These are phyloP conservation scores for Coemansia pectinata DNA, from an alignment of 192 early-diverging fungal species.

Conservation along the genomic window DNA sequence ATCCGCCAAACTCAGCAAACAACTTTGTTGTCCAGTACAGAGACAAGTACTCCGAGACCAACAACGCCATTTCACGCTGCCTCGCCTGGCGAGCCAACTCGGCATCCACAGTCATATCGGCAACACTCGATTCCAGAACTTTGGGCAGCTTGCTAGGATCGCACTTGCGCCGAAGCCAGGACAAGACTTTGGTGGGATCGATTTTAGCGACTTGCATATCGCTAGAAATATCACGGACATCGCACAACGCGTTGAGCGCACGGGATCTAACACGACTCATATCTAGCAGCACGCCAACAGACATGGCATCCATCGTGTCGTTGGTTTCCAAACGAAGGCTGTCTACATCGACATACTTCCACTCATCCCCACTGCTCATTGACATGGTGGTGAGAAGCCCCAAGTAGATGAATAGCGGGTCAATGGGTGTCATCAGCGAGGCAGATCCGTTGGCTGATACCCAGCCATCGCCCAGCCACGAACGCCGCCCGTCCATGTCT, in stretches of 20 bases:
- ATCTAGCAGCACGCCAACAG: conserved; percentile 9
- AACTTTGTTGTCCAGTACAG: conserved; percentile 24
- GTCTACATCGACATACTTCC: conserved; percentile 38
- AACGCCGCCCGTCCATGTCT: conserved; percentile 37
- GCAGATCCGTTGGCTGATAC: conserved; percentile 23
- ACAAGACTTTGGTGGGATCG: conserved; percentile 18
- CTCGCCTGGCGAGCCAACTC: conserved; percentile 6
- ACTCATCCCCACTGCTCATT: conserved; percentile 9
- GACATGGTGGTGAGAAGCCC: conserved; percentile 26
- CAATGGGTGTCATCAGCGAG: conserved; percentile 25
- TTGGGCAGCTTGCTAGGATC: conserved; percentile 8
- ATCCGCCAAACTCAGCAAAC: conserved; percentile 28
- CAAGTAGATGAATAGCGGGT: conserved; percentile 44
- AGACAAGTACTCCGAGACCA: conserved; percentile 43
- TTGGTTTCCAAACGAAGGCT: conserved; percentile 30
- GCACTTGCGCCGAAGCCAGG: conserved; percentile 47
- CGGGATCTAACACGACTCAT: conserved; percentile 2
- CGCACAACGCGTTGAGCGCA: conserved; percentile 30
- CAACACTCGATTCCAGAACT: background rate
- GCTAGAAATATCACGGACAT: conserved; percentile 16
- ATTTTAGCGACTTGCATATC: conserved; percentile 23
- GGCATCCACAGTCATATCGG: background rate
- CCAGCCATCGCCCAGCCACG: conserved; percentile 38
- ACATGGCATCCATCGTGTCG: conserved; percentile 21
- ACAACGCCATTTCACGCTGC: conserved; percentile 39